phyloP scores from a whole-genome alignment of 1,284 basidiomycete species.

The Porodaedalea pini region DNA sequence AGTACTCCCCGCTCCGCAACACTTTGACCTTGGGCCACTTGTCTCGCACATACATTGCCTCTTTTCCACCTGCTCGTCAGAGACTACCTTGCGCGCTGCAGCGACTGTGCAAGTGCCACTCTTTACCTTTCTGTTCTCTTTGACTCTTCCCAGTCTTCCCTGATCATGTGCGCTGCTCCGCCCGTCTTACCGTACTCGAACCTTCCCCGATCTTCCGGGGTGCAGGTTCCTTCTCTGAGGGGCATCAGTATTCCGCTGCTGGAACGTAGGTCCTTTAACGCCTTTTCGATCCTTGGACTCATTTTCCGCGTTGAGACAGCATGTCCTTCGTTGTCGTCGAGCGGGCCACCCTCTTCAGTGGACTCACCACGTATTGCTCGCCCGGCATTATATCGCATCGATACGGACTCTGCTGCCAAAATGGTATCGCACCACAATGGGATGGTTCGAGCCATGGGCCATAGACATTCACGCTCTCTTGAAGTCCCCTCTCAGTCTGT shows the following conservation, averaged over 20 bases:
- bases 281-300: not conserved
- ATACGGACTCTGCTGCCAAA: not conserved
- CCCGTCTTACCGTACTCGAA: not conserved
- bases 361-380: not conserved
- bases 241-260: slow-evolving; percentile 3
- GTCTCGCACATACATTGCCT: not conserved
- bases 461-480: slow-evolving; percentile 8
- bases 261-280: not conserved
- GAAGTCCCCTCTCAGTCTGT: not conserved
- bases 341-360: not conserved
- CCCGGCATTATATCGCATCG: slow-evolving; percentile 2
- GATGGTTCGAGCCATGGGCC: not conserved
- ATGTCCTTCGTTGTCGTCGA: not conserved
- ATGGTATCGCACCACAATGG: not conserved
- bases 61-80: not conserved
- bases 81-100: not conserved
- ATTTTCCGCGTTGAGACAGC: not conserved
- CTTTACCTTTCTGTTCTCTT: not conserved
- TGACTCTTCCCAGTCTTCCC: not conserved
- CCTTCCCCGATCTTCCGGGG: not conserved
- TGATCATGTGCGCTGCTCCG: not conserved
- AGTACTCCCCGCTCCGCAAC: not conserved
- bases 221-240: not conserved
- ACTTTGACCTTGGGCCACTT: not conserved
- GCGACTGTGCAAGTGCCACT: not conserved